phyloP scores from a whole-genome alignment of 1,284 basidiomycete species.

The Cryptococcus sp. region DNA sequence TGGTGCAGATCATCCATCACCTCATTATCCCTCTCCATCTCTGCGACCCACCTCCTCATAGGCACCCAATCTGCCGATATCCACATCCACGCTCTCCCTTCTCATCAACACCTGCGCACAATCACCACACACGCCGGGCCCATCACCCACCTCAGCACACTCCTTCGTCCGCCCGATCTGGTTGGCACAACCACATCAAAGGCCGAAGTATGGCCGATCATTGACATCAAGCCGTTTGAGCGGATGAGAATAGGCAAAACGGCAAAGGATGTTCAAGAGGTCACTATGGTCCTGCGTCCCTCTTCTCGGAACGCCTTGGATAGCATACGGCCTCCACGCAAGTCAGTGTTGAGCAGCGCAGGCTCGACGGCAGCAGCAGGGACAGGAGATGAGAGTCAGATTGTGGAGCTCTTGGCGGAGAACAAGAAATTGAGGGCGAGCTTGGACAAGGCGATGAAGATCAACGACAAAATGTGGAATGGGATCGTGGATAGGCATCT shows the following conservation, averaged over 20 bases:
- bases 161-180: slow-evolving; percentile 77
- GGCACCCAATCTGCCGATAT: slow-evolving; percentile 71
- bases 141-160: slow-evolving; percentile 67
- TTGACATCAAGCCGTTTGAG: slow-evolving; percentile 44
- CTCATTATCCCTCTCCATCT: slow-evolving; percentile 66
- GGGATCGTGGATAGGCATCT: slow-evolving; percentile 51
- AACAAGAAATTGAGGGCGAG: slow-evolving; percentile 60
- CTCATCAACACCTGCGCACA: slow-evolving; percentile 79
- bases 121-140: slow-evolving; percentile 62
- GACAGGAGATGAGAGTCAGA: slow-evolving; percentile 8
- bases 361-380: not conserved
- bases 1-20: slow-evolving; percentile 55
- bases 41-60: slow-evolving; percentile 64
- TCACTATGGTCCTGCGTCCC: slow-evolving; percentile 23
- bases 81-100: slow-evolving; percentile 77
- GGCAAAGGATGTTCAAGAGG: slow-evolving; percentile 32
- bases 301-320: slow-evolving; percentile 2
- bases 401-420: slow-evolving; percentile 66
- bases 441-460: slow-evolving; percentile 68
- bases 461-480: slow-evolving; percentile 89
- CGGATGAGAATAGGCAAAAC: slow-evolving; percentile 36
- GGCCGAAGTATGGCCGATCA: slow-evolving; percentile 34
- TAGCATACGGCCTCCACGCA: slow-evolving; percentile 12
- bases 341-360: not conserved
- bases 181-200: slow-evolving; percentile 37